A percentile compares a stretch with the other conserved stretches of the same genome.
These are phyloP conservation scores for Eucommia ulmoides DNA, from an alignment of 257 asterid species.

Conservation along the genomic window DNA sequence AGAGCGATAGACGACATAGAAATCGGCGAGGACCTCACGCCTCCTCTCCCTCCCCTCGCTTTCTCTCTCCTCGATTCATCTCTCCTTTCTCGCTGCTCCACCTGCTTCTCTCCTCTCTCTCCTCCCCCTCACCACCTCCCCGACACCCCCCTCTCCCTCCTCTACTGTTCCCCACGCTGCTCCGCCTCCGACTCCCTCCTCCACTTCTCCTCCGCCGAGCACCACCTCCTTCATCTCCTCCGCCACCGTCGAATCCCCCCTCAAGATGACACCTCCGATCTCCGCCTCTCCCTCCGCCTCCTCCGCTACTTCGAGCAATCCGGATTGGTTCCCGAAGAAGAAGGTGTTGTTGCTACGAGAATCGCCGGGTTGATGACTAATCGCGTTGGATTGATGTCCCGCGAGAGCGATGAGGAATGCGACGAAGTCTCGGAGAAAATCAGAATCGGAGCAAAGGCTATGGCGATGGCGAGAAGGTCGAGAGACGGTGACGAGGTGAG, in stretches of 20 bases:
- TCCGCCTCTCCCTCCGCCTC: constrained; percentile 75
- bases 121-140: constrained; percentile 3
- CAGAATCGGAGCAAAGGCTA: constrained; percentile 29
- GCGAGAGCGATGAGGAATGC: constrained; percentile 1
- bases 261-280: constrained; percentile 34
- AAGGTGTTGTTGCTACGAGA: constrained; percentile 12
- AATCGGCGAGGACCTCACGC: constrained; percentile 51
- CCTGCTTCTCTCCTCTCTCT: constrained; percentile 48
- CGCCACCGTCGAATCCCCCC: constrained; percentile 15
- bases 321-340: not conserved
- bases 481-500: constrained; percentile 4
- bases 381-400: constrained; percentile 23
- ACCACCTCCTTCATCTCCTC: constrained; percentile 21
- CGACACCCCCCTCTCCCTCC: constrained; percentile 14
- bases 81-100: constrained; percentile 52
- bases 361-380: constrained; percentile 61
- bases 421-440: constrained; percentile 25
- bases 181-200: constrained; percentile 38
- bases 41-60: constrained; percentile 53
- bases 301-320: constrained; percentile 16
- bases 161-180: constrained; percentile 67
- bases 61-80: constrained; percentile 47
- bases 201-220: constrained; percentile 48
- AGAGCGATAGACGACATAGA: constrained; percentile 29
- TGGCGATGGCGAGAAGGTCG: constrained; percentile 29